Base-by-base conservation (phyloP, 2,329 filamentous ascomycete genomes). In the Penicillium sumatraense region DNA sequence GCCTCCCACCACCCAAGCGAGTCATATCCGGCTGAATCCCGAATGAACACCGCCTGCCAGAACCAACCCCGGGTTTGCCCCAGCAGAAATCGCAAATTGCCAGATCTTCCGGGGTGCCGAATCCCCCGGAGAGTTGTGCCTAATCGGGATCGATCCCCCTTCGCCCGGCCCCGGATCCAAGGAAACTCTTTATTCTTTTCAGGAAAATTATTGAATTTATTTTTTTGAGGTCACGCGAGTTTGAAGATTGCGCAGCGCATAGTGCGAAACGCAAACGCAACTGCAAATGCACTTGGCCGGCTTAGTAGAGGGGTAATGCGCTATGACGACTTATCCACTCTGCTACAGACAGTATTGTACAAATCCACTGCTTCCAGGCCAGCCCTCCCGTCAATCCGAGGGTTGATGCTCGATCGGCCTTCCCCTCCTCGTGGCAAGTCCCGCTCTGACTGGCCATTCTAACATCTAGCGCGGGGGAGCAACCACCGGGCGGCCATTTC, bases 101-200 rank as follows among this genome's bases (percentile, higher is more conserved):
- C 26, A 29, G 24, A 21, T 27, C 31, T 33, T 29, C 53, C 53
- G 59, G 59, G 56, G 57, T 53, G 49, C 57, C 58, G 56, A 61
- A 31, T 54, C 26, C 50, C 27, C 26, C 26, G 42, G 42, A 46
- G 42, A 3, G 42, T 46, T 46, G 26, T 53, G 46, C 46, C 51
- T 36, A 49, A 51, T 53, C 40, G 33, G 49, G 16, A 8, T 57
- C 51, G 52, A 53, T 52, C 48, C 59, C 52, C 50, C 38, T 56
- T 58, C 52, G 55, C 27, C 56, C 56, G 56, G 56, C 35, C 46
- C 53, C 40, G 46, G 42, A 29, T 31, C 26, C 42, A 46, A 46
- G 41, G 38, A 42, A 42, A 24, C 8, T 10, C 13, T 26, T 42
- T 26, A 24, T 42, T 42, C 20, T n/a, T 44, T 44, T n/a, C n/a